Percentiles rank a stretch among this genome's conserved stretches.
These are phyloP conservation scores for Cladosporium sp. DNA, from an alignment of 2,329 filamentous ascomycete genomes.

Conservation along the genomic window DNA sequence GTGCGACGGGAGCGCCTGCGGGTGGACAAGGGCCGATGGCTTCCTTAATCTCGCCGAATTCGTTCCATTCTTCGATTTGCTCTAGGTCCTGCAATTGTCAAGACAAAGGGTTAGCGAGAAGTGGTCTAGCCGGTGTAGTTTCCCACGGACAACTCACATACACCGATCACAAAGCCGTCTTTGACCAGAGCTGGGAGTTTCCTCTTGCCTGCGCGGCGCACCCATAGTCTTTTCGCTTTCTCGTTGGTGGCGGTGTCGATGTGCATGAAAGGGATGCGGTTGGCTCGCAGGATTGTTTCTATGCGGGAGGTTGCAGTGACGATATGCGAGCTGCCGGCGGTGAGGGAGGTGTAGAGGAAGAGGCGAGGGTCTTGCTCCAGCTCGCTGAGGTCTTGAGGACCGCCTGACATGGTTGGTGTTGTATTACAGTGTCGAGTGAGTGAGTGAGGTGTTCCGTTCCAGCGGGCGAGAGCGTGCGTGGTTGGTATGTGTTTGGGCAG, in stretches of 20 bases:
- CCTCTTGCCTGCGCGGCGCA: constrained; percentile 76
- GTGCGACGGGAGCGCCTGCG: constrained; percentile 29
- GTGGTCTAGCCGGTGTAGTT: not conserved
- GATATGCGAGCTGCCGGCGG: constrained; percentile 92
- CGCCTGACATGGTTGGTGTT: constrained; percentile 6
- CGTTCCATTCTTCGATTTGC: constrained; percentile 98
- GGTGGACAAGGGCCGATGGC: constrained; percentile 62
- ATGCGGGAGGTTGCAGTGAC: constrained; percentile 93
- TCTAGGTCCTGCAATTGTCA: constrained; percentile 69
- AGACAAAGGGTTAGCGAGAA: not conserved
- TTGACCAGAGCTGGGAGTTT: constrained; percentile 90
- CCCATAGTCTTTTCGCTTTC: constrained; percentile 84
- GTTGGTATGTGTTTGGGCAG: not conserved
- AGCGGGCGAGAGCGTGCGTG: not conserved
- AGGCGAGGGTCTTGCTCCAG: constrained; percentile 57
- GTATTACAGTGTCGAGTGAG: not conserved
- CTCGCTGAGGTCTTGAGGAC: constrained; percentile 40
- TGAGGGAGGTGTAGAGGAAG: constrained; percentile 95
- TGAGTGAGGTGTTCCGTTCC: not conserved
- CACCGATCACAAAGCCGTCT: constrained; percentile 79
- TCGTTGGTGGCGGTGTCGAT: constrained; percentile 90
- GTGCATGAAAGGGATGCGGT: constrained; percentile 90
- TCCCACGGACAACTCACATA: constrained; percentile 53
- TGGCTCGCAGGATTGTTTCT: constrained; percentile 93
- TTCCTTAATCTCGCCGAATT: constrained; percentile 91